Percentiles rank a stretch among this genome's conserved stretches.
phyloP scores from a whole-genome alignment of 2,329 filamentous ascomycete species.

The Cordyceps cateniannulata region DNA sequence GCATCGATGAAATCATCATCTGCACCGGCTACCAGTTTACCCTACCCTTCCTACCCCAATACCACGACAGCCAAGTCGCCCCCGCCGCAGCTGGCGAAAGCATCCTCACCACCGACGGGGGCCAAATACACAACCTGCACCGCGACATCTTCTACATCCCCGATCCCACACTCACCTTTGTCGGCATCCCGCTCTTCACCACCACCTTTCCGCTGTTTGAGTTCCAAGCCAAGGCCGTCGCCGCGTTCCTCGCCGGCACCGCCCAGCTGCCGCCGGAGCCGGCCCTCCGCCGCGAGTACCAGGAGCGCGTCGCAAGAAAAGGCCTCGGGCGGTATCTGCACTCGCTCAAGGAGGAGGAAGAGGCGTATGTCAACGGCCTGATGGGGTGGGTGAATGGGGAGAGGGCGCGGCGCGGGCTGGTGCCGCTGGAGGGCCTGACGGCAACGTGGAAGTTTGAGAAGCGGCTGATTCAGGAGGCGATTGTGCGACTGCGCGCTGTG shows the following conservation, averaged over 20 bases:
- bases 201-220: conserved; percentile 66
- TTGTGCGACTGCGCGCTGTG: neutral
- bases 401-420: neutral
- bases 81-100: conserved; percentile 42
- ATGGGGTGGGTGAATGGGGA: neutral
- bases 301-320: neutral
- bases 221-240: conserved; percentile 58
- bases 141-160: conserved; percentile 66
- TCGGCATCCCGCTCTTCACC: conserved; percentile 59
- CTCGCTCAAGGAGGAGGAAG: neutral
- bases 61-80: conserved; percentile 32
- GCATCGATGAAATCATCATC: conserved; percentile 39
- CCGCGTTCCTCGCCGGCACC: conserved; percentile 46
- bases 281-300: neutral
- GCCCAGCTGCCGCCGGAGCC: neutral
- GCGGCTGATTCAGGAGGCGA: neutral
- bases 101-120: conserved; percentile 57
- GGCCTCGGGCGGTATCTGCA: neutral
- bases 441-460: neutral
- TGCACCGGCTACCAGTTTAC: conserved; percentile 38
- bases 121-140: conserved; percentile 60
- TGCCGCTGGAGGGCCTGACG: neutral
- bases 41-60: conserved; percentile 54
- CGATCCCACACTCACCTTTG: conserved; percentile 56
- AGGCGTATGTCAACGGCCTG: neutral